These are phyloP conservation scores for Cryomyces minteri DNA, from an alignment of 495 filamentous ascomycete genomes.

Conservation along the genomic window DNA sequence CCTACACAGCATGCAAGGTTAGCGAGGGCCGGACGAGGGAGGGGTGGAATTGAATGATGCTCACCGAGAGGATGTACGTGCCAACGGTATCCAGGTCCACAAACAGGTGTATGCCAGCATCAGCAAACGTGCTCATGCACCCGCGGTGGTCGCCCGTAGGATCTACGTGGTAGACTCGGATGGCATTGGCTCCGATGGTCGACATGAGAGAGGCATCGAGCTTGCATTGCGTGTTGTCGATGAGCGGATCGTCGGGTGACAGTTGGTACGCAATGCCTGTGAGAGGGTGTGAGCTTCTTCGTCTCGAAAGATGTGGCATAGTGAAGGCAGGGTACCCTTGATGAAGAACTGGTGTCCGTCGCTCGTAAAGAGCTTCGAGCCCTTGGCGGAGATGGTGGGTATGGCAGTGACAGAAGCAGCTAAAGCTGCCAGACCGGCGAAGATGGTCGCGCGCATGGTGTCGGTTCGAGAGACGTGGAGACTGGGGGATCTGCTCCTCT, in stretches of 20 bases:
- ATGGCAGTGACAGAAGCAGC: constrained; percentile 10
- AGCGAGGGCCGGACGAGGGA: background rate
- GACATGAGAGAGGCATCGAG: constrained; percentile 66
- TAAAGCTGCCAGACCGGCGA: background rate
- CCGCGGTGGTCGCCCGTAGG: constrained; percentile 45
- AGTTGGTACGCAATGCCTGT: constrained; percentile 45
- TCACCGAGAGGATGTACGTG: constrained; percentile 56
- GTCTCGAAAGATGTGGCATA: background rate
- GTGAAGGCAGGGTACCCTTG: constrained; percentile 35
- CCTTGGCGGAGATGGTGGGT: constrained; percentile 45
- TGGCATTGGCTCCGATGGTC: constrained; percentile 61
- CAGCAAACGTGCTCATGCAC: constrained; percentile 67
- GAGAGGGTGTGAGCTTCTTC: background rate
- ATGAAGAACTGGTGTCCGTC: constrained; percentile 66
- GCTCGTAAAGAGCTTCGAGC: constrained; percentile 70
- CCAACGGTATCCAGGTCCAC: constrained; percentile 74
- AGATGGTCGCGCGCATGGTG: background rate
- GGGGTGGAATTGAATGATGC: constrained; percentile 7
- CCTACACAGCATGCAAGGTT: constrained; percentile 15
- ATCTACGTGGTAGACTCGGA: constrained; percentile 83
- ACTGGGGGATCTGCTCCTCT: no score
- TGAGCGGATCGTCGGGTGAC: constrained; percentile 50
- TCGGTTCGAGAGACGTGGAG: no score
- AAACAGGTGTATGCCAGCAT: constrained; percentile 70
- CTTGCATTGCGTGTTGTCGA: constrained; percentile 56